Base-by-base conservation (phyloP, 2,329 filamentous ascomycete species). In the Pseudocercospora eumusae region DNA sequence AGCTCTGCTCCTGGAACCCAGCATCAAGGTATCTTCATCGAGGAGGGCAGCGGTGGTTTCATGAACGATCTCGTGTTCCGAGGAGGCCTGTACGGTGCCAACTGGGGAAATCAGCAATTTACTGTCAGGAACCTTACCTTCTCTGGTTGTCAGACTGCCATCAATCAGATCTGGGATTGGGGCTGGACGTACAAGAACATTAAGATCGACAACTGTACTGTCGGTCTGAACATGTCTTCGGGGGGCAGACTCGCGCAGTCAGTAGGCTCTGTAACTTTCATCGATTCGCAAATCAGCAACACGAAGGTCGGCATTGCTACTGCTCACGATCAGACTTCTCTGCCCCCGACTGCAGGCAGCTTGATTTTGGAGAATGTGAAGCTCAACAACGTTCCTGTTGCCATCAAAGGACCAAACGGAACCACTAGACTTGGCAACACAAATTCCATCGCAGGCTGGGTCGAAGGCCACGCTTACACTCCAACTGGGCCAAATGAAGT, bases 81-180 rank as follows among this genome's bases (percentile, higher is more conserved):
- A 23, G 80, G 80, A 21, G 79, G 79, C 8, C 68, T 70, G 7
- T 73, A 75, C 42, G 79, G 76, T 4, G 73, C 76, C 44, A 73
- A 75, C 33, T 72, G 79, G 58, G 77, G 79, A 31, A 81, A 81
- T 55, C 79, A 81, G 67, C 79, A 81, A 66, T 69, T 69, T 50
- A 88, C 85, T 0, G 84, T 82, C 62, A 79, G 81, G 9, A 84
- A 85, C 64, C 66, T 88, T 28, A 80, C 75, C 0, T 84, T 87
- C 70, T 78, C 80, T 44, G 76, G 80, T 47, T 78, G 78, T 18
- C 75, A 77, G 0, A 86, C 82, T 0, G 83, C 81, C 1, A 84
- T 88, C 52, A 79, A 81, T 23, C 80, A 85, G 65, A 75, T 83
- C 9, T 87, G 84, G 84, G 77, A 84, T 62, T 87, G 85, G 85